Percentiles rank a stretch among this genome's conserved stretches.
phyloP scores from a whole-genome alignment of 2,329 filamentous ascomycete species.

The Eurotiales sp. region DNA sequence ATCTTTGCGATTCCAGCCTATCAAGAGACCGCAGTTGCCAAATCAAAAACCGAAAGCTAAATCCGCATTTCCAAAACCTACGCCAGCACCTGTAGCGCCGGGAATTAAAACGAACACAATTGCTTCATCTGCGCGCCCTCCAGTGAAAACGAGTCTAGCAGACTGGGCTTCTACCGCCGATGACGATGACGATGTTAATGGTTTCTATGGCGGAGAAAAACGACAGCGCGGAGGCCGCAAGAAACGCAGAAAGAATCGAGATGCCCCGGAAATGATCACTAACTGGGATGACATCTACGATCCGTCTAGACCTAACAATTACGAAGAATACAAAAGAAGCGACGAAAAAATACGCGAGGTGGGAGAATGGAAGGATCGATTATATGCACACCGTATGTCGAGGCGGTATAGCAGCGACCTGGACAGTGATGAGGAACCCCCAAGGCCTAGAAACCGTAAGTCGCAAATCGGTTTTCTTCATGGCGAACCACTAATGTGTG shows the following conservation, averaged over 20 bases:
- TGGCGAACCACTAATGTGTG: slow-evolving; percentile 14
- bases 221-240: slow-evolving; percentile 72
- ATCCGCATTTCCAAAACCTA: slow-evolving; percentile 52
- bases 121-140: slow-evolving; percentile 39
- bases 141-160: slow-evolving; percentile 65
- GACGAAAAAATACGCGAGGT: slow-evolving; percentile 79
- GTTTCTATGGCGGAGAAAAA: slow-evolving; percentile 63
- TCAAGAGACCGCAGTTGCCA: slow-evolving; percentile 69
- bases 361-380: slow-evolving; percentile 76
- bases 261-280: slow-evolving; percentile 53
- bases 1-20: slow-evolving; percentile 81
- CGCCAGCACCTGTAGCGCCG: slow-evolving; percentile 26
- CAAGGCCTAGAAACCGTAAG: slow-evolving; percentile 46
- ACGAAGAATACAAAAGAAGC: slow-evolving; percentile 78
- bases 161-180: slow-evolving; percentile 82
- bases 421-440: slow-evolving; percentile 49
- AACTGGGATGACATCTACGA: slow-evolving; percentile 95
- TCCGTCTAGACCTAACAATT: slow-evolving; percentile 73
- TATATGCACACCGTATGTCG: slow-evolving; percentile 67
- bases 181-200: slow-evolving; percentile 72
- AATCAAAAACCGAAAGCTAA: slow-evolving; percentile 61
- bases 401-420: slow-evolving; percentile 42
- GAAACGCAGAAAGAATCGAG: slow-evolving; percentile 71
- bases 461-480: slow-evolving; percentile 16
- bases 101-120: slow-evolving; percentile 20